Percentiles rank a stretch among this genome's conserved stretches.
Conservation (phyloP, 495 filamentous ascomycete species). For the Neurospora sp. region DNA sequence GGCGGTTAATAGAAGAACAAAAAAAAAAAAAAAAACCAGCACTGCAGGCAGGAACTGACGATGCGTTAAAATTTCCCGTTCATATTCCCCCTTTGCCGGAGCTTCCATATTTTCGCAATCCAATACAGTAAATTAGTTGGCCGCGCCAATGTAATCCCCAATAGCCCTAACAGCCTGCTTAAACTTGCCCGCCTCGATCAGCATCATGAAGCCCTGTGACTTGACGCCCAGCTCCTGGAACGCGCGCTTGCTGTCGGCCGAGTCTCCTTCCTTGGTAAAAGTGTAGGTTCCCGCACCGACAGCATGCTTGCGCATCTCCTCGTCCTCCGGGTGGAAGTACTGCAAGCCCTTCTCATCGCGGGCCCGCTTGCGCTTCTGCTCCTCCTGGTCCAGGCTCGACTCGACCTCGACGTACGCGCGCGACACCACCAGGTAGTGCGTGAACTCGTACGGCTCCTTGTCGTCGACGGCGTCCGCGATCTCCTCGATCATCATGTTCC, state of each 20-base stretch:
- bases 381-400: conserved; percentile 60
- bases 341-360: conserved; percentile 47
- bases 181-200: conserved; percentile 63
- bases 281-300: conserved; percentile 54
- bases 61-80: neutral
- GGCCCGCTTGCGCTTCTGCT: conserved; percentile 70
- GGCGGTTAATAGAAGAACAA: neutral
- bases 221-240: conserved; percentile 90
- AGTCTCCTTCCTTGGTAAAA: conserved; percentile 70
- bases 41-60: neutral
- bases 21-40: neutral
- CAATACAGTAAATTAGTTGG: neutral
- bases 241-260: conserved; percentile 81
- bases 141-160: conserved; percentile 51
- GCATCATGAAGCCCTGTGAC: conserved; percentile 67
- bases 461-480: conserved; percentile 82
- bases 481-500: conserved; percentile 89
- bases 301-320: conserved; percentile 69
- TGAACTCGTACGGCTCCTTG: conserved; percentile 85
- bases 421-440: conserved; percentile 83
- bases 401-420: conserved; percentile 83
- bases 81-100: neutral
- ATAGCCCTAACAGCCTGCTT: conserved; percentile 59
- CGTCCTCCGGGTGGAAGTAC: conserved; percentile 97
- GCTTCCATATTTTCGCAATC: neutral